Evolutionary conservation across 305 asterid genomes (phyloP).

Genomic region (Withania somnifera): DNA sequence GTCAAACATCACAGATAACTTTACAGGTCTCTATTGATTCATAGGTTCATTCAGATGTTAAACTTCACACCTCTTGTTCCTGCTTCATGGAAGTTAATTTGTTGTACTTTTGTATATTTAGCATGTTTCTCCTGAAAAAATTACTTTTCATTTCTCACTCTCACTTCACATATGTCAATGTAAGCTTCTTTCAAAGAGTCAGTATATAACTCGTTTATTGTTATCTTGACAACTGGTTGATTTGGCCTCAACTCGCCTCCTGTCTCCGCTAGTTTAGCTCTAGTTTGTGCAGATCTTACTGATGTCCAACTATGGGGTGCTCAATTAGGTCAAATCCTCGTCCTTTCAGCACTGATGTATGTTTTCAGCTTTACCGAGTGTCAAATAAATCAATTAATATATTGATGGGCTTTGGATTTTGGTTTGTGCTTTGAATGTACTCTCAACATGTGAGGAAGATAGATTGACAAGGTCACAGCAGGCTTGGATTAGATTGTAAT

Average conservation of each 20-base stretch:
- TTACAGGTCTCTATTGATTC: neutral
- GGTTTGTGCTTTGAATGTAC: neutral
- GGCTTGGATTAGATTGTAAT: neutral
- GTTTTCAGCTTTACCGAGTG: neutral
- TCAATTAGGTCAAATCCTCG: neutral
- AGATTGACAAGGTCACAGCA: neutral
- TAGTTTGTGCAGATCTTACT: neutral
- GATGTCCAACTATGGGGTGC: neutral
- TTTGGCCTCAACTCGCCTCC: neutral
- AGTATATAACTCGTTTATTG: neutral
- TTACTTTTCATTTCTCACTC: neutral
- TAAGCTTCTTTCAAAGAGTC: neutral
- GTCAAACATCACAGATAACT: constrained; percentile 21
- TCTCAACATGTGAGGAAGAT: neutral
- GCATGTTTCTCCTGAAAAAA: neutral
- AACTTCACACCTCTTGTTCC: neutral
- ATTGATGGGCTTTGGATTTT: neutral
- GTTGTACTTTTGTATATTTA: neutral
- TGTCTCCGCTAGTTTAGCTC: neutral
- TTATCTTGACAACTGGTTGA: neutral
- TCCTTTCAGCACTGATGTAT: neutral
- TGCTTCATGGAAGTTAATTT: neutral
- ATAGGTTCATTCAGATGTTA: neutral
- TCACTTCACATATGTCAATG: neutral
- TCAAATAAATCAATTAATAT: neutral